Evolutionary conservation across 208 protist genomes (phyloP), one percentile per base, ranked within the genome.

Genomic region (Balamuthia mandrillaris): DNA sequence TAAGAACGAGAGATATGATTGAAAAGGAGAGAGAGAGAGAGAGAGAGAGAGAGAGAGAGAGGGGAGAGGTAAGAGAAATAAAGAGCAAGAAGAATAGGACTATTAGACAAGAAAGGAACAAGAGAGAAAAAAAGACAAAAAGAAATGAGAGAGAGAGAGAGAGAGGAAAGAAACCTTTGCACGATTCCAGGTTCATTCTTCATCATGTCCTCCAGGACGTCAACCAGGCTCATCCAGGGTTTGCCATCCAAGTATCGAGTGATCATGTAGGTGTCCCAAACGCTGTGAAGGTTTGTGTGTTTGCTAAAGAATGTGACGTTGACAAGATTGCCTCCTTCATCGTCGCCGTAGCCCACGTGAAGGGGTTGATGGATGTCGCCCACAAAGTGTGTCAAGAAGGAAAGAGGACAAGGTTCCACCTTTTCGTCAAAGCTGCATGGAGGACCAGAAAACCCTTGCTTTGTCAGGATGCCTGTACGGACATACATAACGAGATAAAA

Each of bases 221-320:
- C n/a, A n/a, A n/a, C n/a, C n/a, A n/a, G n/a, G n/a, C n/a, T n/a
- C n/a, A n/a, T n/a, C n/a, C n/a, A n/a, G n/a, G n/a, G n/a, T n/a
- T n/a, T n/a, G n/a, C n/a, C n/a, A n/a, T 66, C 42, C 58, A 66
- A 66, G 56, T 47, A 83, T 33, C 44, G 44, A n/a, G 66, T 35
- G 79, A 85, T 61, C 58, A 85, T 85, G 58, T 56, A 68, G 33
- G 51, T 54, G 58, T 85, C 79, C 79, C 79, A 85, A 18, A 85
- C 79, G 37, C 56, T 35, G 60, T 85, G 79, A 14, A 85, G 60
- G 79, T 85, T 85, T 27, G 47, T 54, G 10, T 24, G 3, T 60
- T 72, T 85, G 47, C 79, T 60, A n/a, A 85, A 29, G 79, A 85
- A 85, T 37, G 66, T 60, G 35, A 85, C 51, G 58, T 85, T 85